phyloP scores from a whole-genome alignment of 441 rosid species.

The Lepidium campestre region DNA sequence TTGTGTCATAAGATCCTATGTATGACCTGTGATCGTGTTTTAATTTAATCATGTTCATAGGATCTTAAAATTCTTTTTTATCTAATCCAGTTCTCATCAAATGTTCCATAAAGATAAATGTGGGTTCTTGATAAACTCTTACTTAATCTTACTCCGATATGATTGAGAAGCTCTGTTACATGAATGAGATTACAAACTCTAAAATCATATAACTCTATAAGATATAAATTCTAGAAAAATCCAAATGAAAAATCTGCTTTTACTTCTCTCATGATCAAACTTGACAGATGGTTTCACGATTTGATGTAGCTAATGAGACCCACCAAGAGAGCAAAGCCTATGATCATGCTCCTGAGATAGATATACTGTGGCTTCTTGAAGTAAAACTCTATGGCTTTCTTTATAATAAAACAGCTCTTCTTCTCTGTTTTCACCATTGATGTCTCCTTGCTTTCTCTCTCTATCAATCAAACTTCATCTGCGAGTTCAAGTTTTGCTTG shows the following conservation, averaged over 20 bases:
- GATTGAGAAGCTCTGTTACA: too few species aligned
- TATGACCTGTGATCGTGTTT: too few species aligned
- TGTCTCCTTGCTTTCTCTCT: background rate
- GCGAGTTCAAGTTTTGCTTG: too few species aligned
- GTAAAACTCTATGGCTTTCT: conserved; percentile 1
- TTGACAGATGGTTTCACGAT: background rate
- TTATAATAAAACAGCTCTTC: background rate
- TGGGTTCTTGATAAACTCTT: too few species aligned
- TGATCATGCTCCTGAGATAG: conserved; percentile 4
- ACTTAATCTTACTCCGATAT: too few species aligned
- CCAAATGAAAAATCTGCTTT: background rate
- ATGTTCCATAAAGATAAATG: too few species aligned
- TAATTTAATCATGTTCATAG: too few species aligned
- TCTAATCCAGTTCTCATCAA: too few species aligned
- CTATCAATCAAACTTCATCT: too few species aligned
- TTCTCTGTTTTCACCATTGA: conserved; percentile 5
- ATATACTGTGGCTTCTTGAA: background rate
- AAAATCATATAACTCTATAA: background rate
- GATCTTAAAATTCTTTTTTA: too few species aligned
- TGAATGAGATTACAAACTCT: too few species aligned
- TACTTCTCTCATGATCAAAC: background rate
- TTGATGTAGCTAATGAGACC: conserved; percentile 8
- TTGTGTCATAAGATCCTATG: too few species aligned
- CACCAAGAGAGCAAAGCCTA: conserved; percentile 10
- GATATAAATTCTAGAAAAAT: background rate